Evolutionary conservation across 148 eudicot species (phyloP).

Genomic region (Persicaria tinctoria): DNA sequence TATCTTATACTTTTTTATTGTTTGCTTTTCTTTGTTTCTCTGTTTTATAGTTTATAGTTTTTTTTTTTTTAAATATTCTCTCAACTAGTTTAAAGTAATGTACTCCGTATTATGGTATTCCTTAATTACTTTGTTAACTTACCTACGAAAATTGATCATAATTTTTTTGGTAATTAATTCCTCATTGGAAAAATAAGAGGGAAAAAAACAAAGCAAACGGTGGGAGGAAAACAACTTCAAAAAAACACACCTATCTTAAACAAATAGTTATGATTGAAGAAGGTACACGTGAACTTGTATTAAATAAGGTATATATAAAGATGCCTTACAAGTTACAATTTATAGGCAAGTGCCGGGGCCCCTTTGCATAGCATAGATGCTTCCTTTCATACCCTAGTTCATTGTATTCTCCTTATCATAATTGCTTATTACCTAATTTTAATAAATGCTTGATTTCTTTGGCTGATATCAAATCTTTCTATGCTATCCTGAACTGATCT

Average conservation of each 20-base stretch:
- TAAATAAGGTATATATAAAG: background rate
- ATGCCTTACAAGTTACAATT: background rate
- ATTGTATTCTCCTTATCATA: background rate
- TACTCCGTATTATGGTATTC: no score
- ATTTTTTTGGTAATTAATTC: no score
- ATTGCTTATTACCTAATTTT: slow-evolving; percentile 1
- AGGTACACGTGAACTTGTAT: slow-evolving; percentile 1
- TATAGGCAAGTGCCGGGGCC: background rate
- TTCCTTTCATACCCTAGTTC: background rate
- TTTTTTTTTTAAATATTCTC: no score
- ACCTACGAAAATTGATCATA: no score
- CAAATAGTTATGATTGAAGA: background rate
- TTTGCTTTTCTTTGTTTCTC: no score
- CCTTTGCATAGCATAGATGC: background rate
- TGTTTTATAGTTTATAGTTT: no score
- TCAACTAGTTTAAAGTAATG: no score
- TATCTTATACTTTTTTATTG: no score
- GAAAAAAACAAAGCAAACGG: no score
- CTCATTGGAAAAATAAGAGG: no score
- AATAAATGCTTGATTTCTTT: background rate
- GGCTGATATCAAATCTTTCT: background rate
- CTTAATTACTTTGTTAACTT: no score
- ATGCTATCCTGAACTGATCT: background rate
- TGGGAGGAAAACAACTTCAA: no score
- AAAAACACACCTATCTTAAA: background rate